phyloP scores from a whole-genome alignment of 768 basidiomycete genomes.

The Hebeloma cylindrosporum region DNA sequence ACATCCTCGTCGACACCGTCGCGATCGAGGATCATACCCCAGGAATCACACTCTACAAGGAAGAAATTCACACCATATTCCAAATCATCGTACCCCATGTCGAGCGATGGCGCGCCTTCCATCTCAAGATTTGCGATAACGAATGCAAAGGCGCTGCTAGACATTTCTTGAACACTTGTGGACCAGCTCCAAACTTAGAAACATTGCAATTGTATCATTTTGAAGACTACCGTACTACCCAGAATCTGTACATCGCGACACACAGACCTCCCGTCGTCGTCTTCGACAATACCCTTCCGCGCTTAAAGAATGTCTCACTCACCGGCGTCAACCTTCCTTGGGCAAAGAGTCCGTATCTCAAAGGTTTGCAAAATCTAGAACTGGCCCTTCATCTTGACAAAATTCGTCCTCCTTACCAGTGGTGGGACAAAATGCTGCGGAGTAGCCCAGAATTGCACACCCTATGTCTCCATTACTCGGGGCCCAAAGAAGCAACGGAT shows the following conservation, averaged over 20 bases:
- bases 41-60: slow-evolving; percentile 51
- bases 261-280: slow-evolving; percentile 57
- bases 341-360: slow-evolving; percentile 50
- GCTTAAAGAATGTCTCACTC: slow-evolving; percentile 53
- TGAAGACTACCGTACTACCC: slow-evolving; percentile 51
- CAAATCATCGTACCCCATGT: slow-evolving; percentile 46
- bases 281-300: slow-evolving; percentile 52
- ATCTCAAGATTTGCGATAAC: slow-evolving; percentile 59
- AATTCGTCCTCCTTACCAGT: slow-evolving; percentile 53
- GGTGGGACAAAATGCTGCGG: slow-evolving; percentile 56
- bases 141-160: slow-evolving; percentile 57
- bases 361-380: slow-evolving; percentile 49
- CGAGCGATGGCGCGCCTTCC: slow-evolving; percentile 55
- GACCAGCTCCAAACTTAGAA: slow-evolving; percentile 53
- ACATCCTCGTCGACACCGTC: slow-evolving; percentile 60
- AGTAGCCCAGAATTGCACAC: slow-evolving; percentile 46
- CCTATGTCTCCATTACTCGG: slow-evolving; percentile 59
- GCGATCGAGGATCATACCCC: slow-evolving; percentile 46
- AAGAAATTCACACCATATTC: slow-evolving; percentile 49
- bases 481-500: slow-evolving; percentile 41
- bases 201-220: slow-evolving; percentile 67
- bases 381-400: slow-evolving; percentile 60
- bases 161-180: slow-evolving; percentile 48
- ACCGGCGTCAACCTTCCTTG: slow-evolving; percentile 69
- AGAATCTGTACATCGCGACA: slow-evolving; percentile 56